Evolutionary conservation across 805 yeast genomes (phyloP).

Genomic region (Brettanomyces sp.): DNA sequence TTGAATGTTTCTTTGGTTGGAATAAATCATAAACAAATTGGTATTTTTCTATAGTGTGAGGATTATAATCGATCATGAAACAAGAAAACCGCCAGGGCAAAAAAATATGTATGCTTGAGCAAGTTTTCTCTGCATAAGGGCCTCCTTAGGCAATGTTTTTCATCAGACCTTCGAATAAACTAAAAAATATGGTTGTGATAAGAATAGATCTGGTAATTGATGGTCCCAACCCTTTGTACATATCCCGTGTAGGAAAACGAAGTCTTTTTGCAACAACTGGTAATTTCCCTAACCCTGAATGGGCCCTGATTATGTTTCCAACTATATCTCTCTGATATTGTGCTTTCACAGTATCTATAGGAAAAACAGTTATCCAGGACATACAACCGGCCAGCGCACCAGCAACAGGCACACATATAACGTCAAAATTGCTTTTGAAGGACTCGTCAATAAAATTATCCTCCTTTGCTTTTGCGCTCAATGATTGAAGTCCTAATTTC

Average conservation of each 20-base stretch:
- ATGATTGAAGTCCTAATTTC: constrained; percentile 37
- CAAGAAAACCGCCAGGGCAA: too few species aligned
- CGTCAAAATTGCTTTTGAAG: constrained; percentile 11
- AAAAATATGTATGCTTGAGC: too few species aligned
- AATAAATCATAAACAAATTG: too few species aligned
- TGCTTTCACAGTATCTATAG: constrained; percentile 74
- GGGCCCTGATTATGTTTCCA: constrained; percentile 48
- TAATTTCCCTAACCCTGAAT: constrained; percentile 35
- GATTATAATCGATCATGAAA: too few species aligned
- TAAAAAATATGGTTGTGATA: constrained; percentile 68
- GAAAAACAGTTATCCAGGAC: constrained; percentile 69
- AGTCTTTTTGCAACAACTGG: constrained; percentile 26
- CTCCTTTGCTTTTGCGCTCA: constrained; percentile 6
- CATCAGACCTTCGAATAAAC: constrained; percentile 63
- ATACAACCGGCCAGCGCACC: constrained; percentile 76
- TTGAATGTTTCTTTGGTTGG: too few species aligned
- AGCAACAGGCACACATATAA: constrained; percentile 44
- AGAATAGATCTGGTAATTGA: constrained; percentile 62
- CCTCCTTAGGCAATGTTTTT: constrained; percentile 34
- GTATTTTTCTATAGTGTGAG: too few species aligned
- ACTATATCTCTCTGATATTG: constrained; percentile 68
- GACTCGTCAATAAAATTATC: constrained; percentile 3
- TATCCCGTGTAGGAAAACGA: constrained; percentile 33
- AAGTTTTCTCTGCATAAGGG: too few species aligned
- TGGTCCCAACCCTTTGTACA: constrained; percentile 74